Evolutionary conservation across 305 asterid species (phyloP), one percentile per base, ranked within the genome.

Genomic region (Plantago rigida): DNA sequence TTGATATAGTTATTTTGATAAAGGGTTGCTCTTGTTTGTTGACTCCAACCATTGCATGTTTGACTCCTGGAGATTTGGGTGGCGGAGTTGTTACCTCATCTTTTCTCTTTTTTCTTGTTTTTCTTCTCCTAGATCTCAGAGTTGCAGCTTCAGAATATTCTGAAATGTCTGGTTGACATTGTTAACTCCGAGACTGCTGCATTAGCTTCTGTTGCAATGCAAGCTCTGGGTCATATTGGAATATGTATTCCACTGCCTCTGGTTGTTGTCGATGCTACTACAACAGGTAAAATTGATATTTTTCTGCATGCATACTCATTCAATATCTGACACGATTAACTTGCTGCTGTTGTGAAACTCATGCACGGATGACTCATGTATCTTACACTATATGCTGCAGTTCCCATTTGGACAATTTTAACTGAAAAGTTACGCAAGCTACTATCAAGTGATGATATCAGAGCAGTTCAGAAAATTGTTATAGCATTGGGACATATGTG

Each of bases 151-250:
- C 92, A 87, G 71, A 81, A 75, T 76, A 80, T 78, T 67, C 68
- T 87, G 71, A 81, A 83, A 75, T 85, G 95, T 78, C 82, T 93
- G 73, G 91, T 82, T 56, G 87, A 78, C 70, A 73, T 89, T 42
- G 78, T 80, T 66, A 85, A 82, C 69, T 72, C 54, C 24, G 99
- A 92, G 81, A 81, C 81, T 51, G 75, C 84, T 45, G 56, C 90
- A 58, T 75, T 89, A 77, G 97, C 99, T 81, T 89, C 95, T 45
- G 79, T 79, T 66, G 96, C 95, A 55, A 81, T 89, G 92, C 89
- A 87, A 86, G 86, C 96, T 51, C 80, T 92, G 74, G 99, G 99
- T 70, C 97, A 89, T 79, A 81, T 92, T 80, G 99, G 97, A 72
- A 84, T 89, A 71, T 75, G 89, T 65, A 64, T 73, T 63, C 83